These are phyloP conservation scores for Lablab purpureus DNA, from an alignment of 306 rosid genomes.

Conservation along the genomic window DNA sequence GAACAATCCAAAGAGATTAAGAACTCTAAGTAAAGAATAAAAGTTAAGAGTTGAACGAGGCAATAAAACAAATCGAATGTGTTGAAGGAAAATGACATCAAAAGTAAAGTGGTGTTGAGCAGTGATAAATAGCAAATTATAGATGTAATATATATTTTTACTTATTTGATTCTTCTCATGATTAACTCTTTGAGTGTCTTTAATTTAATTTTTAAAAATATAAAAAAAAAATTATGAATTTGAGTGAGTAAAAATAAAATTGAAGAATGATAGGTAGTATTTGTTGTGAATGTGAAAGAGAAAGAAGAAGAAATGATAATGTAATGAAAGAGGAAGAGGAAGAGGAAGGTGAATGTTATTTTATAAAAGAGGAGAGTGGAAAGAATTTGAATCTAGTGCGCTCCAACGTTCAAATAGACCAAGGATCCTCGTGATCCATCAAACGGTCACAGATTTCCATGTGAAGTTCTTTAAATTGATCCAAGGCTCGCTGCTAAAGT, in stretches of 20 bases:
- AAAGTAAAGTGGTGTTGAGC: neutral
- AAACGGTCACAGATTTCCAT: slow-evolving; percentile 90
- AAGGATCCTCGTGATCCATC: slow-evolving; percentile 91
- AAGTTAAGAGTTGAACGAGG: neutral
- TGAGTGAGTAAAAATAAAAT: too few relatives aligned
- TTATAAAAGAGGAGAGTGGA: slow-evolving; percentile 17
- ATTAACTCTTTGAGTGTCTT: too few relatives aligned
- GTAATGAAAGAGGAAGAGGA: too few relatives aligned
- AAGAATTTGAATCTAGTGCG: slow-evolving; percentile 87
- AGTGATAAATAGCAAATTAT: too few relatives aligned
- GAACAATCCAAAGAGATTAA: neutral
- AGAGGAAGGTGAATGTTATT: slow-evolving; percentile 19
- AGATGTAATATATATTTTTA: too few relatives aligned
- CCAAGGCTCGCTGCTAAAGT: slow-evolving; percentile 30
- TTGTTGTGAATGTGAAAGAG: too few relatives aligned
- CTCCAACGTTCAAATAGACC: slow-evolving; percentile 84
- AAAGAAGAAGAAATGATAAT: slow-evolving; percentile 32
- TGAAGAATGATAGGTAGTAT: too few relatives aligned
- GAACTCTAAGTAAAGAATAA: slow-evolving; percentile 13
- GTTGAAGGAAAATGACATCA: slow-evolving; percentile 21
- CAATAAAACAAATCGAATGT: neutral
- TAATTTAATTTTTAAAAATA: too few relatives aligned
- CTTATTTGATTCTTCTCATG: too few relatives aligned
- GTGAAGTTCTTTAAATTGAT: slow-evolving; percentile 69
- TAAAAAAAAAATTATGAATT: too few relatives aligned